Base-by-base conservation (phyloP, 1,284 basidiomycete species). In the Trametes sp. region DNA sequence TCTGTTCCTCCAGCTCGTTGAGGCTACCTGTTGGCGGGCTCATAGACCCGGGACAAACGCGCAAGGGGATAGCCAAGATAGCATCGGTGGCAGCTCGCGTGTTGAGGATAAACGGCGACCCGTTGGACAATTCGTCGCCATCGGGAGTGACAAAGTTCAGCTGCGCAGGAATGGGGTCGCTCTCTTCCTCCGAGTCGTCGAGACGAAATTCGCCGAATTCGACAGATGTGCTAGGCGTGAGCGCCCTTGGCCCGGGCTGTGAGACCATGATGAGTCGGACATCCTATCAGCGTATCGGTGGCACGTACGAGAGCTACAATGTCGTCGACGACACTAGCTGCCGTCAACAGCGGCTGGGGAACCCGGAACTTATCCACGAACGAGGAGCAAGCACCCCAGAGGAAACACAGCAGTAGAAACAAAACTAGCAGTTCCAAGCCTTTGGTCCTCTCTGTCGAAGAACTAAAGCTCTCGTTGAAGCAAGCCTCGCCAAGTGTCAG, bases 221-320 rank as follows among this genome's bases (percentile, higher is more conserved):
- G 13, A 24, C 33, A 5, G 65, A 59, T 36, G 19, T 46, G 48
- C 54, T 51, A 16, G 58, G 44, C 7, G 60, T 64, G 54, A 62
- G 57, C 2, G 58, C 62, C 35, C 51, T 36, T 41, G 29, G 54
- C 13, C 55, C 51, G n/a, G 28, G 38, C 46, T 57, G 14, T 23
- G 11, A 44, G 14, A 42, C 13, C 19, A 4, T 11, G 21, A 38
- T 1, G 35, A 10, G 0, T n/a, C 1, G 33, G n/a, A 42, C 8
- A 21, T 42, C 19, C 11, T 42, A 36, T 54, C 2, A 2, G 38
- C 10, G 46, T 7, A 8, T 44, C n/a, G 28, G 7, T n/a, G 4
- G 8, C 11, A 50, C 59, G 44, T 51, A 55, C 51, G 50, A 62
- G 23, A 21, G 29, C 19, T 2, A 49, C 9, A 19, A 66, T 35